These are phyloP conservation scores for Pinus albicaulis DNA, from an alignment of 75 land plant species.

Conservation along the genomic window DNA sequence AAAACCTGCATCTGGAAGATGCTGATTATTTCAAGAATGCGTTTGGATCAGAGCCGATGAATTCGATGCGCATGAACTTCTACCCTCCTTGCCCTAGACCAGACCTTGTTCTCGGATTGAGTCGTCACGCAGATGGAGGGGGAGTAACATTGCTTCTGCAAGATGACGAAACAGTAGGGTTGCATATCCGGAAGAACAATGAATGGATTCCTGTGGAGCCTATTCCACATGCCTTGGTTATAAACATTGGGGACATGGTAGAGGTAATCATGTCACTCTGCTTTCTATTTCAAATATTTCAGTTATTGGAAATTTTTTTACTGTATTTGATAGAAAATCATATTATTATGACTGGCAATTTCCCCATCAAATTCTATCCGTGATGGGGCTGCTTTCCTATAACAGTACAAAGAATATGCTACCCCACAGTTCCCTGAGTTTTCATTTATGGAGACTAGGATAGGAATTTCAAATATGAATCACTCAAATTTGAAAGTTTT, in stretches of 20 bases:
- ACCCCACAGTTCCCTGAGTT: too few relatives aligned
- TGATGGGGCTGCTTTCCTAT: too few relatives aligned
- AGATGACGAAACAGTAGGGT: slow-evolving; percentile 16
- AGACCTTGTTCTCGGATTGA: slow-evolving; percentile 47
- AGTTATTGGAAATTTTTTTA: too few relatives aligned
- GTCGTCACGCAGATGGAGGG: slow-evolving; percentile 56
- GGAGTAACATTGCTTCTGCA: slow-evolving; percentile 41
- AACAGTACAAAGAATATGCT: too few relatives aligned
- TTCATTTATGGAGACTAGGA: too few relatives aligned
- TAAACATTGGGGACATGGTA: slow-evolving; percentile 26
- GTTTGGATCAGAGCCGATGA: slow-evolving; percentile 14
- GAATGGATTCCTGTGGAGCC: slow-evolving; percentile 26
- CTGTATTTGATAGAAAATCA: too few relatives aligned
- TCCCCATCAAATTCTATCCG: too few relatives aligned
- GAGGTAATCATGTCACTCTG: slow-evolving; percentile 13
- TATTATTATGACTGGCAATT: too few relatives aligned
- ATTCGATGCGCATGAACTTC: slow-evolving; percentile 43
- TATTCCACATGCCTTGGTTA: slow-evolving; percentile 20
- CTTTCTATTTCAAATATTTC: too few relatives aligned
- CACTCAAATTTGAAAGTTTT: too few relatives aligned
- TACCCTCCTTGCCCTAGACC: slow-evolving; percentile 72
- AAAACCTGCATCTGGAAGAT: not conserved
- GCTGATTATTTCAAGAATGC: not conserved
- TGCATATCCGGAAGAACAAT: slow-evolving; percentile 23
- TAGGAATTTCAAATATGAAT: too few relatives aligned